Conservation (phyloP, 108 stramenopile species). For the Phaeodactylum tricornutum region DNA sequence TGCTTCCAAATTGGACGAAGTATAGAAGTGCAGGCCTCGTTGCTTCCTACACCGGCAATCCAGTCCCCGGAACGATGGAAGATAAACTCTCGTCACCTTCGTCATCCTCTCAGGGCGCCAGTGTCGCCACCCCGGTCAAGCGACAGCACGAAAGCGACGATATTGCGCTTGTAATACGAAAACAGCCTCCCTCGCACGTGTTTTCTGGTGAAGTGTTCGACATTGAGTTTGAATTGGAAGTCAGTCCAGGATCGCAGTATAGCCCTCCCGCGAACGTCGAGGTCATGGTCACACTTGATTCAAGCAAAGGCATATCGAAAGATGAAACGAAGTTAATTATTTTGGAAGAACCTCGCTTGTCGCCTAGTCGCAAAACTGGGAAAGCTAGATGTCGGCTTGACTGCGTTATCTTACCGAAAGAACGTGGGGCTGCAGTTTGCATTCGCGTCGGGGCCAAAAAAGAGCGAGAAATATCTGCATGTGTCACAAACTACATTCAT, state of each 20-base stretch:
- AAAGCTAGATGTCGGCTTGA: background rate
- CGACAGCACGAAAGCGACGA: background rate
- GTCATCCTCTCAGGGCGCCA: background rate
- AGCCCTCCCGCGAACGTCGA: conserved; percentile 11
- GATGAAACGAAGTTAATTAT: background rate
- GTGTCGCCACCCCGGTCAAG: background rate
- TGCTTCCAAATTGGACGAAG: too few relatives aligned
- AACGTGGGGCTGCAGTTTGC: background rate
- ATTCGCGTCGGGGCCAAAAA: conserved; percentile 2
- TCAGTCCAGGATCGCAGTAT: conserved; percentile 1
- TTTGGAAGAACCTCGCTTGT: conserved; percentile 1
- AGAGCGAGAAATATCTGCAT: background rate
- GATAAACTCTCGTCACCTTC: background rate
- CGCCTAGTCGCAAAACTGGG: conserved; percentile 4
- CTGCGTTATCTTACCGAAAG: background rate
- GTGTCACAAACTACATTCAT: conserved; percentile 8
- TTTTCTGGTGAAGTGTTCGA: conserved; percentile 40
- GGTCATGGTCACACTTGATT: background rate
- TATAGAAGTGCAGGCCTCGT: too few relatives aligned
- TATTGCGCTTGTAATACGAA: conserved; percentile 12
- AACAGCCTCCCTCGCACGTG: conserved; percentile 33
- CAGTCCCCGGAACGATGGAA: too few relatives aligned
- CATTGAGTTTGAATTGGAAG: conserved; percentile 27
- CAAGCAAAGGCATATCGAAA: background rate
- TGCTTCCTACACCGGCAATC: too few relatives aligned